Evolutionary conservation across 371 early-diverging fungal genomes (phyloP).

Genomic region (Apophysomyces ossiformis): DNA sequence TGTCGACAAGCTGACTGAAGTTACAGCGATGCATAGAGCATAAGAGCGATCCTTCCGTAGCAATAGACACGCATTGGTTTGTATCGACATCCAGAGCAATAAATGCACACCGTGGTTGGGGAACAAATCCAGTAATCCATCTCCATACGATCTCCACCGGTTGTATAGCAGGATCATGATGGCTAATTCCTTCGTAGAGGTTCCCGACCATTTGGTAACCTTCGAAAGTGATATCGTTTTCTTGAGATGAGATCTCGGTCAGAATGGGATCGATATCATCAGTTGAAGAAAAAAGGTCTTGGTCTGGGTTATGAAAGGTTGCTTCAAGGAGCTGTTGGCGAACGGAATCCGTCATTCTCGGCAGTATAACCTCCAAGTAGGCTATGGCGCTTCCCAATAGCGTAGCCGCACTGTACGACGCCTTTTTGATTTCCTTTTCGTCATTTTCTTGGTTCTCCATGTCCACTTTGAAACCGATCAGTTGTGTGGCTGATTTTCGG

Average conservation of each 20-base stretch:
- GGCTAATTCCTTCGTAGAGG: neutral
- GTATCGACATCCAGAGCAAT: neutral
- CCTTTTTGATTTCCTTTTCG: neutral
- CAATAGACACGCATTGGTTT: neutral
- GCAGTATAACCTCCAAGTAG: neutral
- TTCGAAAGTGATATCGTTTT: neutral
- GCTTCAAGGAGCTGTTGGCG: neutral
- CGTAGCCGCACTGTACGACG: neutral
- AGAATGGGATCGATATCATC: neutral
- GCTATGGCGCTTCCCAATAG: neutral
- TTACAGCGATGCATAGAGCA: neutral
- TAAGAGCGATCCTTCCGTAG: neutral
- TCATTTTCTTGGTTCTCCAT: neutral
- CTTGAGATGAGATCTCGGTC: neutral
- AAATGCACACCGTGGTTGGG: neutral
- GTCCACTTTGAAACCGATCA: neutral
- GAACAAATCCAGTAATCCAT: conserved; percentile 7
- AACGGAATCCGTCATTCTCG: neutral
- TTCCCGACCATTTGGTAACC: neutral
- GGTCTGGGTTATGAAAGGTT: neutral
- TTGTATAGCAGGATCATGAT: neutral
- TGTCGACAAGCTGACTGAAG: neutral
- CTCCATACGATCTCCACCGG: neutral
- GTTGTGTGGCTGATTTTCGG: neutral
- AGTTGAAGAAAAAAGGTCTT: neutral